These are phyloP conservation scores for Apiospora sp. DNA, from an alignment of 2,329 filamentous ascomycete species.

Conservation along the genomic window DNA sequence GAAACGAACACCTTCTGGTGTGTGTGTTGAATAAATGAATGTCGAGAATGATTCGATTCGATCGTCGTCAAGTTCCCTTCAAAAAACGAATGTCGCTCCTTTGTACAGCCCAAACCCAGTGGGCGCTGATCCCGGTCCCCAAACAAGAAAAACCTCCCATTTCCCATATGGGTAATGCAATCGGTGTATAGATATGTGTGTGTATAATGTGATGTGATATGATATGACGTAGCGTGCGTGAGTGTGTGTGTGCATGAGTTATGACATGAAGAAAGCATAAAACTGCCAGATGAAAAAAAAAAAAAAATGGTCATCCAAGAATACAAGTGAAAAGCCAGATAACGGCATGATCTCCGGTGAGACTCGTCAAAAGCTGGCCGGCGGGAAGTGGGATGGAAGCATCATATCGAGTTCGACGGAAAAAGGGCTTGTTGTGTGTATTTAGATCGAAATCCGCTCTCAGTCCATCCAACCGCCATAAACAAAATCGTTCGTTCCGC, in stretches of 20 bases:
- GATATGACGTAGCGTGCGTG: conserved; percentile 23
- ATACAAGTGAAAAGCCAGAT: conserved; percentile 27
- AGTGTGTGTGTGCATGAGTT: conserved; percentile 6
- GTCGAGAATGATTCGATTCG: not conserved
- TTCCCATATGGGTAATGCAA: conserved; percentile 17
- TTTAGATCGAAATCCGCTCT: conserved; percentile 3
- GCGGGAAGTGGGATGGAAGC: not conserved
- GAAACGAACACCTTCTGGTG: not conserved
- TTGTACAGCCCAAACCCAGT: conserved; percentile 14
- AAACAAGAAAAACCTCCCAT: not conserved
- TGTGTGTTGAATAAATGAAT: conserved; percentile 2
- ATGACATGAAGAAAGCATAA: not conserved
- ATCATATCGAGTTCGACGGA: not conserved
- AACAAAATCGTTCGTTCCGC: not conserved
- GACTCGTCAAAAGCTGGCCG: conserved; percentile 19
- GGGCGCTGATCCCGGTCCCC: not conserved
- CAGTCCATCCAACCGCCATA: not conserved
- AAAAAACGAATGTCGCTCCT: conserved; percentile 5
- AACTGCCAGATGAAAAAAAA: conserved; percentile 1
- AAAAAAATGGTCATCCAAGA: conserved; percentile 2
- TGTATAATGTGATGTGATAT: conserved; percentile 11
- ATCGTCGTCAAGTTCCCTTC: not conserved
- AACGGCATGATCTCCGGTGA: conserved; percentile 21
- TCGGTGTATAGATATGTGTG: conserved; percentile 29
- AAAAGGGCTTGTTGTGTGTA: not conserved